Base-by-base conservation (phyloP, 805 yeast genomes). In the Saccharomycopsis sp. region DNA sequence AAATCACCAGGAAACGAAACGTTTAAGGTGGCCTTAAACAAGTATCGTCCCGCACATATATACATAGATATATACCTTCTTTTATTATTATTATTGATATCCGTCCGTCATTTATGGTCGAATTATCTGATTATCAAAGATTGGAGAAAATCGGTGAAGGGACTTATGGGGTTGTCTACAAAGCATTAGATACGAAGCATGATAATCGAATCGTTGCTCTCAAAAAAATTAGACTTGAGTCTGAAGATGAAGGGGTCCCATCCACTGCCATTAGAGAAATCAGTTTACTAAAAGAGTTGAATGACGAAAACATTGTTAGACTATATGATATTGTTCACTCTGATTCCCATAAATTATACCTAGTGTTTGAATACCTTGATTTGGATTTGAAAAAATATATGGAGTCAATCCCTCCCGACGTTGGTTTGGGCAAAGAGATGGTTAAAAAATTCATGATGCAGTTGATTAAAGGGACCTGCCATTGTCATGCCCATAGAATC, bases 241-340 rank as follows among this genome's bases (percentile, higher is more conserved):
- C 95, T 17, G 98, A 93, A 63, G 95, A 87, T 62, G 98, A 93
- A 62, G 98, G 98, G 16, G 97, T 94, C 19, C 98, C 98, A 1
- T 88, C 97, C 1, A 93, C 98, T 0, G 97, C 98, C 4, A 93
- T 93, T 48, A 74, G 98, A 56, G 98, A 93, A 61, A 93, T 93
- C 55, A 90, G 97, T 1, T 71, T 93, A 38, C 74, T 93, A 64
- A 90, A 93, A 62, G 98, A 93, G 61, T 74, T 93, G 73, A 77
- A 86, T 53, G 96, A 93, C 65, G 95, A 87, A 50, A 88, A 90
- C 63, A 89, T 90, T 42, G 97, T 93, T 20, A 72, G 95, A 38
- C 71, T 93, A 35, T 86, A 81, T 62, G 96, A 93, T 63, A 93
- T 93, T 53, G 94, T 93, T 51, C 98, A 93, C 62, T 84, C 96